Evolutionary conservation across 2,329 filamentous ascomycete species (phyloP), one percentile per base, ranked within the genome.

Genomic region (Venturia oleaginea): DNA sequence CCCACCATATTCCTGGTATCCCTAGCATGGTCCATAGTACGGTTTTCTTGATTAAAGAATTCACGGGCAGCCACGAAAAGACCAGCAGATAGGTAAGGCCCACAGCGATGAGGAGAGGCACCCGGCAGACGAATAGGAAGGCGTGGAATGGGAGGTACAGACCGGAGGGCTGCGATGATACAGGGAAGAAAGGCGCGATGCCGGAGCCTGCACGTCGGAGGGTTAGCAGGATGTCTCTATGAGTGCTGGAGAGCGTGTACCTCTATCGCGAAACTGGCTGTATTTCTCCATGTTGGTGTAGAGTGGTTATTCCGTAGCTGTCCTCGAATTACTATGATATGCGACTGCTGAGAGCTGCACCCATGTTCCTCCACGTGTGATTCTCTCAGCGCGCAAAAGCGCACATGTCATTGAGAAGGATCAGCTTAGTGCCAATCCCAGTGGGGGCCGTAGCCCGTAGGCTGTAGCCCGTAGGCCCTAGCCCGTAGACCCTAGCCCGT

Each of bases 1-100:
- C 88, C 93, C 93, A 97, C 92, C 92, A 97, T 65, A 99, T 90
- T 34, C 94, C 93, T 0, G 92, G 91, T 66, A 96, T 89, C 43
- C 86, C 89, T 69, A 99, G 84, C 68, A 97, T 84, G 66, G 86
- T 84, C 93, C 94, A 97, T 63, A 97, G 79, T 60, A 91, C 85
- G 15, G 90, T 85, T 77, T 97, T 97, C 72, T 91, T 91, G 54
- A 86, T 77, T 40, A 86, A 72, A 10, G 83, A 82, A 1, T 85
- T 86, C 11, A 89, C 81, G 0, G 92, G 92, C 17, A 96, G 83
- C 83, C 88, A 90, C 78, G 93, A 90, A 63, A 97, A 82, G 66
- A 96, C 71, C 66, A 90, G 73, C 74, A 97, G 94, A 78, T 95
- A 96, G 71, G 85, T 76, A 55, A 84, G 70, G 27, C 82, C 83